Base-by-base conservation (phyloP, 805 yeast species). In the Candida coleopterorum region DNA sequence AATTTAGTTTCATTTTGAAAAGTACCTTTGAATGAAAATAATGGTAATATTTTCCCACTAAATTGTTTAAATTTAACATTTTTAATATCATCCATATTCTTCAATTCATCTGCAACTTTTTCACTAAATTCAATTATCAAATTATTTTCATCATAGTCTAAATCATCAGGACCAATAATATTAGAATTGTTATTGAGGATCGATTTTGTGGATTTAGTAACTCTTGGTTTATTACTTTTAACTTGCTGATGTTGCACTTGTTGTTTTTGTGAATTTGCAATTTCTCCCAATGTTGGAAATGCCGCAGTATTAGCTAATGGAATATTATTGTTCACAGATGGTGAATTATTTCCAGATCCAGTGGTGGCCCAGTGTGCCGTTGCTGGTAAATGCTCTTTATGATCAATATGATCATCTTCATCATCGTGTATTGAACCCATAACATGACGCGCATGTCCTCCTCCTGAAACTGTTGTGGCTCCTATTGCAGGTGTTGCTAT, bases 321-420 rank as follows among this genome's bases (percentile, higher is more conserved):
- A 6, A 60, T 52, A 42, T 51, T 55, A 35, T 50, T 52, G 30
- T 55, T 53, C 6, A 58, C 60, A 4, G 70, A 50, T 6, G 75
- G 72, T 3, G 72, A 63, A 37, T 29, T 40, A 24, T 56, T 53
- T 24, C 56, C 58, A 7, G 58, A 55, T 11, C 9, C 16, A 4
- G 34, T 29, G 22, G 40, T 58, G 6, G 68, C 67, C 89, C 89
- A 81, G 4, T 83, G 77, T 1, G 82, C 85, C 14, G 87, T 74
- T 1, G 82, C 72, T 7, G 93, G 93, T 35, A 85, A 68, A 3
- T 79, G 73, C 3, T 76, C 35, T 30, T 32, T 29, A 30, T 25
- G 40, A 25, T 38, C 36, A 29, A 42, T 44, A 17, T 48, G 44
- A 29, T 44, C 43, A 16, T 41, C 45, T 11, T 35, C 37, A n/a